Base-by-base conservation (phyloP, 192 early-diverging fungal genomes). In the Coemansia biformis region DNA sequence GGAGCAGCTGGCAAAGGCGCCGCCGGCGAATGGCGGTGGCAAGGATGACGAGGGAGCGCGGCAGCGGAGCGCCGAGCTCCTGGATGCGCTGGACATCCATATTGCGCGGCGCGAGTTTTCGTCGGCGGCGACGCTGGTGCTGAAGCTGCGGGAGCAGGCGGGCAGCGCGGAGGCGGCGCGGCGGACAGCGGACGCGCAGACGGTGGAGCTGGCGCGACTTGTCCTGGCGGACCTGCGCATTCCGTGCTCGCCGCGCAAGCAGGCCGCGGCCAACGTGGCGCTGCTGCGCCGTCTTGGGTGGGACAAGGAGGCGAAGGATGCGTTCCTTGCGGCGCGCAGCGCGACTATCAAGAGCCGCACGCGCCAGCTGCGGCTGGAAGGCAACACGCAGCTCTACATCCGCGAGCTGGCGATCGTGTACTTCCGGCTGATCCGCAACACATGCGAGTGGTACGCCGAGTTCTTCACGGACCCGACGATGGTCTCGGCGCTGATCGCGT, bases 71-170 rank as follows among this genome's bases (percentile, higher is more conserved):
- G 76, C 74, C 37, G 85, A 91, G 46, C 79, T 93, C 38, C 76
- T 86, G 6, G 92, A 96, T 63, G 83, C 88, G 39, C 63, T 99
- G 37, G 96, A 96, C 44, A 92, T 99, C 8, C 64, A 86, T 22
- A 93, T 99, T 76, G 93, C 93, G 0, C 81, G 89, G 23, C 73
- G 92, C 30, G 91, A 96, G 51, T 96, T 96, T 67, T 84, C 88
- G 30, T 56, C 65, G n/a, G 89, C 91, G 7, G 88, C 91, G 2
- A 56, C 42, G 29, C 54, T 64, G 29, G 63, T 77, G 19, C 63
- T 59, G 59, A 43, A 41, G 23, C 36, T 70, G 45, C 22, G 22
- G 17, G n/a, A 14, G 2, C 14, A 23, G 15, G 34, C 13, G 8
- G 30, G 8, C 31, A 19, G 2, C 4, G 56, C 63, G 9, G 42